Percentiles rank a stretch among this genome's conserved stretches.
Conservation (phyloP, 2,329 filamentous ascomycete genomes). For the Sporothrix euskadiensis region DNA sequence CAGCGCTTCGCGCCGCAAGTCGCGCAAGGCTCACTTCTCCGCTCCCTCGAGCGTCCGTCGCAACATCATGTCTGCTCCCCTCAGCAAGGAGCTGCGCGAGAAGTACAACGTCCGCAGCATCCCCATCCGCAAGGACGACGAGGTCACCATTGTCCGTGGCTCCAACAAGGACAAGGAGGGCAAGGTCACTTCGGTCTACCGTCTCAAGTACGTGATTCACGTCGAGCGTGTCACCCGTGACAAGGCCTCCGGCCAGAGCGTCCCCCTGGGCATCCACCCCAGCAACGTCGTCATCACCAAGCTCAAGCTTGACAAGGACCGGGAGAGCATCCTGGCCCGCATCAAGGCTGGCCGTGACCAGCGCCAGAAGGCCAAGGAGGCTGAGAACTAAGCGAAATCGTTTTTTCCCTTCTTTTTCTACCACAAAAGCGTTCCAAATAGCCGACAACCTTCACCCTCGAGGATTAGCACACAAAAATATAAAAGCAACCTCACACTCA, state of each 20-base stretch:
- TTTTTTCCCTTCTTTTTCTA: neutral
- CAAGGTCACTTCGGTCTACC: conserved; percentile 97
- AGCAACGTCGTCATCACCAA: conserved; percentile 98
- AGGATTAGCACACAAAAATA: neutral
- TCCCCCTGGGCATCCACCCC: conserved; percentile 90
- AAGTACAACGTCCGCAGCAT: conserved; percentile 99
- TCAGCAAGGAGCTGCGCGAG: conserved; percentile 96
- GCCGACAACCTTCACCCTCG: neutral
- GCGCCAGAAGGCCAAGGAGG: conserved; percentile 69
- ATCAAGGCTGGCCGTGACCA: conserved; percentile 78
- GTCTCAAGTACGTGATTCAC: conserved; percentile 97
- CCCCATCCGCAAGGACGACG: conserved; percentile 96
- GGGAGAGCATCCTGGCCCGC: conserved; percentile 83
- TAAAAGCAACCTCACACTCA: conserved; percentile 15
- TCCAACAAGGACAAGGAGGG: conserved; percentile 97
- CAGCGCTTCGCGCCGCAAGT: conserved; percentile 92
- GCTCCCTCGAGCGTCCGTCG: conserved; percentile 93
- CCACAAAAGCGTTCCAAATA: neutral
- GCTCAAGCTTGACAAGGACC: conserved; percentile 97
- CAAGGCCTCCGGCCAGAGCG: conserved; percentile 95
- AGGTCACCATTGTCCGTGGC: conserved; percentile 89
- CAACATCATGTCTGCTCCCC: conserved; percentile 93
- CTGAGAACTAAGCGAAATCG: conserved; percentile 47
- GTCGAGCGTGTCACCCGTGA: conserved; percentile 95
- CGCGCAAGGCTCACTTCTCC: conserved; percentile 96